Evolutionary conservation across 2,329 filamentous ascomycete species (phyloP), one percentile per base, ranked within the genome.

Genomic region (Xylariaceae sp.): DNA sequence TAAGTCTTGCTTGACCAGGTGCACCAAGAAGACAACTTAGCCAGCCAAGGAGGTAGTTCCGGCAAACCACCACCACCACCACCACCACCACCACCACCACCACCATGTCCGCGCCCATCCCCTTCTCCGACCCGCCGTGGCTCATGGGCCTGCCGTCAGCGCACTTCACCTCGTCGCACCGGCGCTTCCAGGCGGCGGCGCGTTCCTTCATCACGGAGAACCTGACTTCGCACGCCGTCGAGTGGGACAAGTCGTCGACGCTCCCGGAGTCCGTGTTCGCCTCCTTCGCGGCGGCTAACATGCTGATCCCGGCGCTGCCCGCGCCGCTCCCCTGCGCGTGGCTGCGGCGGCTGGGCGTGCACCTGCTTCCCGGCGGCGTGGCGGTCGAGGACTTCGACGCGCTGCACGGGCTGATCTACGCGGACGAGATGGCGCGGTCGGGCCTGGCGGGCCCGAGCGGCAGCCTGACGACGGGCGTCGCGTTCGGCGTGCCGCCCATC

Each of bases 351-450:
- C 49, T 81, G 13, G 80, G 77, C 1, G 77, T 87, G 29, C 61
- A 76, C 37, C 72, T 82, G 46, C 73, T 88, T 25, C 62, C 80
- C 0, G 80, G 80, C 1, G 72, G 71, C 0, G 56, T 80, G 2
- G 77, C 75, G 43, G 72, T 88, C 2, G 81, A 87, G 50, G 79
- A 88, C 17, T 88, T 79, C 61, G 81, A 85, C 49, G 78, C 80
- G 44, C 63, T 84, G 8, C 81, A 88, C 51, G 75, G 70, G 0
- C 65, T 77, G 34, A 86, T 88, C 32, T 87, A 80, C 49, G 60
- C 63, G 4, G 81, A 87, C 48, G 83, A 85, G 71, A 76, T 87
- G 71, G 62, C 68, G 12, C 70, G 80, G 11, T 70, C 68, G 1
- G 83, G 83, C 9, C 63, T 85, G 9, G 60, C 66, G 1, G 82